Percentiles rank a stretch among this genome's conserved stretches.
phyloP scores from a whole-genome alignment of 108 stramenopile species.

The Thalassiosira profunda region DNA sequence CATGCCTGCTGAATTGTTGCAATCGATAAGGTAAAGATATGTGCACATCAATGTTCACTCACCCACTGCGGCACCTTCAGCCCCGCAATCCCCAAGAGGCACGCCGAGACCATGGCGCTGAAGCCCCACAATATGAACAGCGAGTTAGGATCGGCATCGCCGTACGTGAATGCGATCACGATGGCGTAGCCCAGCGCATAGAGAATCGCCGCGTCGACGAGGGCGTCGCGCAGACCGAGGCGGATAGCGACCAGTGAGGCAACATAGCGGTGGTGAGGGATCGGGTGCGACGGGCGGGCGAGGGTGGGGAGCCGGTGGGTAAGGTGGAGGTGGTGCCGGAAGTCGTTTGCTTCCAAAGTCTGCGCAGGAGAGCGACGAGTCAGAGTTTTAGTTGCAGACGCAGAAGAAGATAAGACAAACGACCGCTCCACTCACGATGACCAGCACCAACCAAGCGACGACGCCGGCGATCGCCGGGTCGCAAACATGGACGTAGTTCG shows the following conservation, averaged over 20 bases:
- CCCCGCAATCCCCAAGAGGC: constrained; percentile 13
- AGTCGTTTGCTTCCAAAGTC: not conserved
- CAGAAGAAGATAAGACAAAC: too few species aligned
- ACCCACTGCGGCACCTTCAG: constrained; percentile 39
- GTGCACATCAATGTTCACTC: too few species aligned
- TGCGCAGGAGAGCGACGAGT: too few species aligned
- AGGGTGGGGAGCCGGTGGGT: not conserved
- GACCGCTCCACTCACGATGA: constrained; percentile 9
- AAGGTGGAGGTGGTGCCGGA: not conserved
- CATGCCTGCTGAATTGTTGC: too few species aligned
- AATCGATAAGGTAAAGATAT: too few species aligned
- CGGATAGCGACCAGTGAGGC: not conserved
- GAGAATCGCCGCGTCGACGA: constrained; percentile 19
- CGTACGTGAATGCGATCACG: constrained; percentile 28
- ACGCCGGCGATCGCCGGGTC: constrained; percentile 3
- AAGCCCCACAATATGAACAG: constrained; percentile 29
- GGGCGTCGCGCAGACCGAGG: not conserved
- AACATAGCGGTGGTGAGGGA: not conserved
- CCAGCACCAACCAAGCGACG: constrained; percentile 7
- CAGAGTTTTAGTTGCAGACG: too few species aligned
- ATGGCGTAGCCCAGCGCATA: constrained; percentile 24
- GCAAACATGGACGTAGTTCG: not conserved
- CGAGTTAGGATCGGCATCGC: constrained; percentile 22
- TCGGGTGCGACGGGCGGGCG: not conserved
- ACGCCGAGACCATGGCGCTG: constrained; percentile 17